Evolutionary conservation across 306 rosid species (phyloP).

Genomic region (Quercus berberidifolia): DNA sequence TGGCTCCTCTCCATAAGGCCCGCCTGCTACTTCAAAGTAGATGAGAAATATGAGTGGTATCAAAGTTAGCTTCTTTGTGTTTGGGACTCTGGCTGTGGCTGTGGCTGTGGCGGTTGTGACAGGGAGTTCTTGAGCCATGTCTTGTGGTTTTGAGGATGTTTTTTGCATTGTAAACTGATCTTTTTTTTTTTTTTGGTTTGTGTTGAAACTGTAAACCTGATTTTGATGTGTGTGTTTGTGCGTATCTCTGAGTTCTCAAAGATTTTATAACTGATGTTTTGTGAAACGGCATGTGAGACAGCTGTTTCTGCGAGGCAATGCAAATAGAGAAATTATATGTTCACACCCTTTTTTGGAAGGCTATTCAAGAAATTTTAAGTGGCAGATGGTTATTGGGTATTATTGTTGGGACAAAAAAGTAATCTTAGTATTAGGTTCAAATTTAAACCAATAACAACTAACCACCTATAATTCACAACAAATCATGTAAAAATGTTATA

Average conservation of each 20-base stretch:
- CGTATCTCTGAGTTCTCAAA: neutral
- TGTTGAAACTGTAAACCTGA: too few relatives aligned
- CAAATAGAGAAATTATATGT: neutral
- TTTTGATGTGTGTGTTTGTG: neutral
- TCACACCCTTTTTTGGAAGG: too few relatives aligned
- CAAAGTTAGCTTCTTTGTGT: conserved; percentile 31
- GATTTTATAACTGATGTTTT: too few relatives aligned
- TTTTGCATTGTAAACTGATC: neutral
- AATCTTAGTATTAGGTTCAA: too few relatives aligned
- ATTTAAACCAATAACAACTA: too few relatives aligned
- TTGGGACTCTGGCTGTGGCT: neutral
- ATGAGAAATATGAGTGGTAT: conserved; percentile 60
- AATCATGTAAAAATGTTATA: too few relatives aligned
- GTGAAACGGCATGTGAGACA: neutral
- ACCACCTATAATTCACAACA: too few relatives aligned
- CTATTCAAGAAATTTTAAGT: too few relatives aligned
- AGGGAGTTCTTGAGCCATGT: conserved; percentile 8
- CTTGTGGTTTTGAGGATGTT: neutral
- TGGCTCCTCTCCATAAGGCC: conserved; percentile 71
- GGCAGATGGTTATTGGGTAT: too few relatives aligned
- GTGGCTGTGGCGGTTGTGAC: neutral
- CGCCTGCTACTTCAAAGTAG: conserved; percentile 75
- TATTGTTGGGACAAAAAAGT: too few relatives aligned
- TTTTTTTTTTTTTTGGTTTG: too few relatives aligned
- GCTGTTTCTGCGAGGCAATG: neutral